phyloP scores from a whole-genome alignment of 2,329 filamentous ascomycete species.

The Tolypocladium guangdongense region DNA sequence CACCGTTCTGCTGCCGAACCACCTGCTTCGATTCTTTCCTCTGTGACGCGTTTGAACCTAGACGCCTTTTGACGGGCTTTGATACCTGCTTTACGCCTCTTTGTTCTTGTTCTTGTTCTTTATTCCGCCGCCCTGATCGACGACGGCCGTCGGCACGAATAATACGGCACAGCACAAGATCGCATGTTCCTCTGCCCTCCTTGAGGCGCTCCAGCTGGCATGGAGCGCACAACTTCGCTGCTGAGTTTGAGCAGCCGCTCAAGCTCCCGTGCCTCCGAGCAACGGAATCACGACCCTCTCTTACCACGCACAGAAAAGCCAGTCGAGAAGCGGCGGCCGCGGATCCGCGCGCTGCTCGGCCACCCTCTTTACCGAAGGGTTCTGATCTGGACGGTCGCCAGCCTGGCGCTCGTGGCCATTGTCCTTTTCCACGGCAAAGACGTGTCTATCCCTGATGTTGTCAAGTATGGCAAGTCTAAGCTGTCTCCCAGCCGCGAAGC shows the following conservation, averaged over 20 bases:
- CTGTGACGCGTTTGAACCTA: background rate
- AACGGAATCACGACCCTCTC: constrained; percentile 20
- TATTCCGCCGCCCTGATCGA: too few species aligned
- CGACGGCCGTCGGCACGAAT: too few species aligned
- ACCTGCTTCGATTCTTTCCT: background rate
- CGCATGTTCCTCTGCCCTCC: background rate
- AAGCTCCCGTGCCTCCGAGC: constrained; percentile 18
- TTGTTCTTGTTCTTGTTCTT: too few species aligned
- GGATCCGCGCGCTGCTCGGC: constrained; percentile 34
- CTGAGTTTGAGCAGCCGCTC: constrained; percentile 23
- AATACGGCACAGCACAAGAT: background rate
- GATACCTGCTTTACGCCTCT: too few species aligned
- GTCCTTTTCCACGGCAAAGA: constrained; percentile 24
- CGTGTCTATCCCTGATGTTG: constrained; percentile 6
- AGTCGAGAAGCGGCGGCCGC: constrained; percentile 25
- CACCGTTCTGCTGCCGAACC: background rate
- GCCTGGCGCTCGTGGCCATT: constrained; percentile 29
- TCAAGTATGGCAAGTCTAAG: background rate
- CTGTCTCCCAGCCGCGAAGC: background rate
- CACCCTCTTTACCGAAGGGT: constrained; percentile 42
- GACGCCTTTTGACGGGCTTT: background rate
- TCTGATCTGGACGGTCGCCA: constrained; percentile 36
- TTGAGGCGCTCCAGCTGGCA: constrained; percentile 1
- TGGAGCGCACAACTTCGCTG: constrained; percentile 19
- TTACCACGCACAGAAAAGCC: constrained; percentile 21